Evolutionary conservation across 495 filamentous ascomycete species (phyloP), one percentile per base, ranked within the genome.

Genomic region (Lasiosphaeris hirsuta): DNA sequence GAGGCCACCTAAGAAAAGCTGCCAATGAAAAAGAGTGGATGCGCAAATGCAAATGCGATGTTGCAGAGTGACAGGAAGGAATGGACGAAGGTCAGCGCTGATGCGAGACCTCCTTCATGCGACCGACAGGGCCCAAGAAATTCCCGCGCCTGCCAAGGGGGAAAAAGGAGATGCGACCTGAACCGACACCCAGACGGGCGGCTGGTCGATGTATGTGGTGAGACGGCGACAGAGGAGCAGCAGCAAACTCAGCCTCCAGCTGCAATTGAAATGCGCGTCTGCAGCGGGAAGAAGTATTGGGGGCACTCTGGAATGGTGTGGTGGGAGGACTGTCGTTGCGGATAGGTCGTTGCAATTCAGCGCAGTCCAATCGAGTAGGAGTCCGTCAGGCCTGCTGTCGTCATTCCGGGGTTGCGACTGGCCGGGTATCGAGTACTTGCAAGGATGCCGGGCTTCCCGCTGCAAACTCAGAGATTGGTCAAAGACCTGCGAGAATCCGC

Each of bases 61-160:
- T 33, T 36, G 61, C 49, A 34, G 47, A 49, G 38, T 41, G 36
- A n/a, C n/a, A n/a, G n/a, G n/a, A 58, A 62, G 38, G 59, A 59
- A 23, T 50, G 41, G 62, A 61, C 58, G 57, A 61, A 55, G 58
- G 44, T 56, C 51, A 60, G 54, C 47, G 10, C 47, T 17, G 45
- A 59, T 58, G 57, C 18, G 9, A 34, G 56, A 52, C 53, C 56
- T 55, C 44, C 59, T 63, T 68, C 60, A 68, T 63, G 63, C 60
- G 60, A 63, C 56, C 53, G 10, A 10, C 34, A 56, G 7, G 58
- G 58, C 38, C 54, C 42, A 51, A 57, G 62, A 43, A 43, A 51
- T 40, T 41, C 5, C 30, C 37, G n/a, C 19, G 23, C 23, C n/a
- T 19, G 8, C 11, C 23, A 49, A 30, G 6, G 46, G 46, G n/a